Evolutionary conservation across 1,139 yeast species (phyloP), one percentile per base, ranked within the genome.

Genomic region (Candida tetrigidarum): DNA sequence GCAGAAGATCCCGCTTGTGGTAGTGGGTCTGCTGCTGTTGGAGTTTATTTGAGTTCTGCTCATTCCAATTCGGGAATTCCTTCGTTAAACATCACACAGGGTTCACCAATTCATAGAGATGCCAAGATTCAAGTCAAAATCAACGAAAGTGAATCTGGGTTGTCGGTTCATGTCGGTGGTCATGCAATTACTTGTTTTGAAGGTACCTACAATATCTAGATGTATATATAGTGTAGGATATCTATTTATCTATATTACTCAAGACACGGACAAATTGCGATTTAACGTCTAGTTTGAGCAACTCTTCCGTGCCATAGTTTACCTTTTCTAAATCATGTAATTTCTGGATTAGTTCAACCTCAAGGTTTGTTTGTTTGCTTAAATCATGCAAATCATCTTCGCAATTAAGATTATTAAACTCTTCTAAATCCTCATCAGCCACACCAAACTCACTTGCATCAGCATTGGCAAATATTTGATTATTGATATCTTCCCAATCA

Each of bases 1-100:
- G 38, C 53, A 18, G 83, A 78, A 49, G 83, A 77, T 54, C 81
- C 81, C 2, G 82, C 75, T 3, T 77, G 82, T 57, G 83, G 82
- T 3, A 67, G 76, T 50, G 82, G 81, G 10, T 66, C 74, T 10
- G 77, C 67, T 43, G 62, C 76, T 47, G 48, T 66, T 50, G 66
- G 67, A 32, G 59, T 59, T 37, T 63, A 55, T 60, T 57, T 57
- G 50, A 32, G 36, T 32, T 46, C 46, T 12, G 37, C 28, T 3
- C 45, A 45, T 18, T 28, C 37, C 10, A 45, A 47, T 16, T 23
- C 45, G 5, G 27, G 38, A 1, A 29, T 33, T 18, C 3, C 28
- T 8, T 23, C 18, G 10, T 35, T 51, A 22, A 5, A 44, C 5
- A 59, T 69, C 30, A 59, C 60, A 22, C 75, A 71, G 53, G 77